Evolutionary conservation across 352 stramenopile species (phyloP), one percentile per base, ranked within the genome.

Genomic region (Globisporangium recalcitrans): DNA sequence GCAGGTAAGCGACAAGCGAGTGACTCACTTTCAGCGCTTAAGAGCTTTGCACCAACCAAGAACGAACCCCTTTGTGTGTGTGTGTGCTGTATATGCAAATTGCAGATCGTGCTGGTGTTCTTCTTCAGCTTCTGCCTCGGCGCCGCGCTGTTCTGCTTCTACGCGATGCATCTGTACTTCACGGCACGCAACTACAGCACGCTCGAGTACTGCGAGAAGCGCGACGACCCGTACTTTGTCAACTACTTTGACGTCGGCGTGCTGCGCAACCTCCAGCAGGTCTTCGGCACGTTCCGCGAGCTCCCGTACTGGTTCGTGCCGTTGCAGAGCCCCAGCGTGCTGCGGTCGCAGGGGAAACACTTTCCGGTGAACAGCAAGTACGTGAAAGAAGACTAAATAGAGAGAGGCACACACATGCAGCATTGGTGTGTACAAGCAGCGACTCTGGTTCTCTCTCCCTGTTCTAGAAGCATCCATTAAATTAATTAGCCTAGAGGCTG

Each of bases 151-250:
- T 47, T 78, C 4, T 86, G 78, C 65, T 95, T 95, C 69, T 90
- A 78, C 65, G n/a, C 77, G 34, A 75, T 92, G 71, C 86, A 95
- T 59, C 44, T 95, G 29, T 85, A 75, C 62, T 81, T 95, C 58
- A 77, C 74, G 16, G 65, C 69, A 21, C 73, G 70, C 62, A 95
- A 93, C 63, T 88, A 77, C 64, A 93, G 77, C 57, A 95, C 86
- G n/a, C 70, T 95, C 47, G 86, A 95, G 73, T 93, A 90, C 63
- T 93, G 79, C 59, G 86, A 95, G 65, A 95, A 95, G 65, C 82
- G 84, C 26, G 73, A 82, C 16, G 71, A 91, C 29, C 74, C 77
- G n/a, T 75, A 81, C 32, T 93, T 85, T 64, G 67, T 92, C 60
- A 92, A 95, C 53, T 90, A 83, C 69, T 95, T 81, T 60, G 77